Percentiles rank a stretch among this genome's conserved stretches.
Evolutionary conservation across 116 monocot species (phyloP).

Genomic region (Phalaenopsis hybrid): DNA sequence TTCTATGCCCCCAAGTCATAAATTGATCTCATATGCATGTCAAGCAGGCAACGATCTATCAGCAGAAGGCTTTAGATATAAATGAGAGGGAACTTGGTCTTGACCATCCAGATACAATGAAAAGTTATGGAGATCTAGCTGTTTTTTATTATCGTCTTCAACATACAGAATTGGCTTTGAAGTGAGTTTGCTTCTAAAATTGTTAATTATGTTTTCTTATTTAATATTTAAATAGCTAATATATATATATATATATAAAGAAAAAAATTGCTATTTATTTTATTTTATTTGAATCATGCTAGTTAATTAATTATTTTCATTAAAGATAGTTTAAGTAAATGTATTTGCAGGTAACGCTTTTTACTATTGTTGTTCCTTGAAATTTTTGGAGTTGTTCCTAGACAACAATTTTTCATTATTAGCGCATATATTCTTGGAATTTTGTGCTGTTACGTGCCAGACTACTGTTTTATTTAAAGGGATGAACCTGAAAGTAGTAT

Average conservation of each 20-base stretch:
- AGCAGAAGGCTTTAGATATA: conserved; percentile 97
- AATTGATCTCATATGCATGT: conserved; percentile 8
- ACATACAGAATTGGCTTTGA: conserved; percentile 88
- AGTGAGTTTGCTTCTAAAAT: conserved; percentile 38
- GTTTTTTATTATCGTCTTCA: conserved; percentile 99
- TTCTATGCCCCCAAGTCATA: background rate
- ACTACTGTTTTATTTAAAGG: background rate
- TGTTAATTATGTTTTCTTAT: background rate
- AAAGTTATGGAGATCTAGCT: conserved; percentile 98
- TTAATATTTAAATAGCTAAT: background rate
- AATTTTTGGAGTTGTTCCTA: background rate
- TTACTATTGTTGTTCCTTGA: background rate
- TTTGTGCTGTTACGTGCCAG: background rate
- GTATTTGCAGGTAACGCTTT: background rate
- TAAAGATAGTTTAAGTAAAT: background rate
- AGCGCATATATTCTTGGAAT: background rate
- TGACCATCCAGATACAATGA: conserved; percentile 99
- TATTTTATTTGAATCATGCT: background rate
- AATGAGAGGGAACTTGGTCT: conserved; percentile 98
- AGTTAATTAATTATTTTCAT: background rate
- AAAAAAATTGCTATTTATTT: background rate
- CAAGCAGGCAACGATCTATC: conserved; percentile 90
- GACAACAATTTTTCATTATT: background rate
- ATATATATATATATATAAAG: background rate
- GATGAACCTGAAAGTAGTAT: background rate